Percentiles rank a stretch among this genome's conserved stretches.
Evolutionary conservation across 2,329 filamentous ascomycete genomes (phyloP).

Genomic region (Alternaria sp.): DNA sequence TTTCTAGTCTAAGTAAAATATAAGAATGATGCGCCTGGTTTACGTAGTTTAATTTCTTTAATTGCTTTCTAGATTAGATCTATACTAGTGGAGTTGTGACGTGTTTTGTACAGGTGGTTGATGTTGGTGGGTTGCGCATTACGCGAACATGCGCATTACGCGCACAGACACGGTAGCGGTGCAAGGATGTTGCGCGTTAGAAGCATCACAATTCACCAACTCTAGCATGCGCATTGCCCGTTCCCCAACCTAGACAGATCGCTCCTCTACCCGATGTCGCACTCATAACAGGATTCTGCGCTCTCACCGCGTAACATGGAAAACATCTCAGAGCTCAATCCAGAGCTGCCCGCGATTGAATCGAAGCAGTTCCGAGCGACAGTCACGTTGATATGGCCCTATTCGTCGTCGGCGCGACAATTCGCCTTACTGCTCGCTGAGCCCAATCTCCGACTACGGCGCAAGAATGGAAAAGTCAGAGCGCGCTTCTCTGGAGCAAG

Average conservation of each 20-base stretch:
- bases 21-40: no score
- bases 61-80: no score
- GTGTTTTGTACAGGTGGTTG: no score
- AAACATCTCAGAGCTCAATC: conserved; percentile 46
- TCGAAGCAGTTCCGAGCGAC: conserved; percentile 67
- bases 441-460: conserved; percentile 81
- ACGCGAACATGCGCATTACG: no score
- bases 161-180: background rate
- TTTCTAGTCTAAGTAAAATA: no score
- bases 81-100: no score
- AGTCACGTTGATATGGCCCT: conserved; percentile 90
- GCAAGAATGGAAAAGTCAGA: conserved; percentile 79
- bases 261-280: conserved; percentile 11
- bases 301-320: conserved; percentile 37
- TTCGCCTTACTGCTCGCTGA: conserved; percentile 85
- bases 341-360: conserved; percentile 40
- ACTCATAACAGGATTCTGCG: conserved; percentile 19
- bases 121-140: no score
- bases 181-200: conserved; percentile 16
- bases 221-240: background rate
- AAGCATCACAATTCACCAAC: conserved; percentile 11
- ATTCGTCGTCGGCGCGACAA: conserved; percentile 76
- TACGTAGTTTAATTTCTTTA: no score
- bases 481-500: conserved; percentile 75
- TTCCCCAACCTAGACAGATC: background rate